Base-by-base conservation (phyloP, 1,284 basidiomycete genomes). In the Macrocystidia cucumis region DNA sequence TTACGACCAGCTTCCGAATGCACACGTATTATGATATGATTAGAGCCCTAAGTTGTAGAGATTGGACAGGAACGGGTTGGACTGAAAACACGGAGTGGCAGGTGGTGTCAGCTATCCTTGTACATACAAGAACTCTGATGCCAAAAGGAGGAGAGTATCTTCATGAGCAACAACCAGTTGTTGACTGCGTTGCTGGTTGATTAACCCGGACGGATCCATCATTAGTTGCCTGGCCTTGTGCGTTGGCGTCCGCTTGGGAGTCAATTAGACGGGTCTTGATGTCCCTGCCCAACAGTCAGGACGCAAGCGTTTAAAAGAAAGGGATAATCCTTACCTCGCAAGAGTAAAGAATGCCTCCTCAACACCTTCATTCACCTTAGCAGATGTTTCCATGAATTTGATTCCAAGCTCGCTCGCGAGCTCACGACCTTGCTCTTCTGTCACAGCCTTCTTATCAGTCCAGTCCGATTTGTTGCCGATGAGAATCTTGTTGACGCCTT, bases 381-480 rank as follows among this genome's bases (percentile, higher is more conserved):
- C 96, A 20, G 88, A 92, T 5, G 96, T 98, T 69, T 98, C 96
- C 74, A 98, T 88, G 62, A 98, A 98, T 54, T 80, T 82, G 59
- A 99, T 75, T 19, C 91, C 93, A 32, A 98, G 73, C 56, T 95
- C 91, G 35, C 80, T 68, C 9, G 91, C 91, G 21, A 95, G 73
- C 47, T 83, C 79, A 33, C 74, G 76, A 32, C 85, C 85, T 59
- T 90, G 85, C 51, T 91, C 84, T 53, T 84, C 80, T 1, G 89
- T 83, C 37, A 99, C 88, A 14, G 81, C 88, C 48, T 89, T 84
- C 70, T 98, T 98, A 64, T 98, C 95, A 38, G 84, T 81, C 92
- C 93, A 97, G 62, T 99, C 96, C 41, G 88, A 96, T 67, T 99
- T 99, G 73, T 98, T 98, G 34, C 96, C 96, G 44, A 98, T 89